Conservation (phyloP, 306 rosid species). For the Inga oerstediana region DNA sequence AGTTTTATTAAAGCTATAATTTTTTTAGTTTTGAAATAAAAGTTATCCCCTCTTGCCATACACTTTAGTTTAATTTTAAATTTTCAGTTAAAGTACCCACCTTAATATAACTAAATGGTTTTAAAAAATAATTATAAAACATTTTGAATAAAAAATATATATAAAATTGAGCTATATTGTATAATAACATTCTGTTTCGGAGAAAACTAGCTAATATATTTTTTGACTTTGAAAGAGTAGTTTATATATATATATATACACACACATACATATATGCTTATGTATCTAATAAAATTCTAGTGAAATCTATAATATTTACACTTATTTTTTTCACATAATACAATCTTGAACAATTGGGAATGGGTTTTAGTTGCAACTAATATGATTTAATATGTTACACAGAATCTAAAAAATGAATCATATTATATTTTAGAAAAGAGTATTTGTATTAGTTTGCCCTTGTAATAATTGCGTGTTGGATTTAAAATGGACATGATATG, state of each 20-base stretch:
- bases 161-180: background rate
- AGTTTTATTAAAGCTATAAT: background rate
- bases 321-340: too few relatives aligned
- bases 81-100: background rate
- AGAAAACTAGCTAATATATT: too few relatives aligned
- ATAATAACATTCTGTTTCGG: background rate
- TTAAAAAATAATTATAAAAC: background rate
- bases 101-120: too few relatives aligned
- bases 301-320: too few relatives aligned
- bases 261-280: background rate
- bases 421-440: background rate
- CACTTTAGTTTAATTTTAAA: background rate
- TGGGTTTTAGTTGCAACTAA: background rate
- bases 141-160: background rate
- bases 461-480: background rate
- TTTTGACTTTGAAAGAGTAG: background rate
- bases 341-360: background rate
- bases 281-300: background rate
- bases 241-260: too few relatives aligned
- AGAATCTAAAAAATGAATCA: too few relatives aligned
- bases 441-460: background rate
- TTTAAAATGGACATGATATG: background rate
- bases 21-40: too few relatives aligned
- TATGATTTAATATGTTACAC: background rate
- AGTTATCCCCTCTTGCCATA: background rate